Evolutionary conservation across 345 rosid genomes (phyloP), one percentile per base, ranked within the genome.

Genomic region (Garcia nutans): DNA sequence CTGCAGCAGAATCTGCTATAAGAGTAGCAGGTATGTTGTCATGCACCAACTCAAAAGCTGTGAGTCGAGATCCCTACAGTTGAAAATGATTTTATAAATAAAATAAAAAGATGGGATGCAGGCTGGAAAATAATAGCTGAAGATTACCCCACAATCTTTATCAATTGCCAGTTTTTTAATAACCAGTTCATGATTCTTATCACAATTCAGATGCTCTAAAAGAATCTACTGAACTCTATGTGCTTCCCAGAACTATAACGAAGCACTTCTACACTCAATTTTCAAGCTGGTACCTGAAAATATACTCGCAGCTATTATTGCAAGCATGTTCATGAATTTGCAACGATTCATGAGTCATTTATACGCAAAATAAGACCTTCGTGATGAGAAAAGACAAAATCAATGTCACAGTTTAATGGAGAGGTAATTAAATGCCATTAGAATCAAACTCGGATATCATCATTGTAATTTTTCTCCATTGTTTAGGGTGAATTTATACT

Each of bases 31-130:
- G 96, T 74, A 93, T 91, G 7, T 82, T 89, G 49, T 95, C 99
- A 75, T 95, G 97, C 69, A 91, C 98, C 79, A 93, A 79, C 88
- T 95, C 99, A 72, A 86, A 95, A 49, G 99, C 99, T 50, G 99
- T 95, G 77, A 93, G 98, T 75, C 99, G 89, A 6, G 98, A 91
- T 70, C 99, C 99, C 99, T 93, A 87, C 66, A 78, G 49, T 69
- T 54, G 42, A 24, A 49, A 47, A 49, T 57, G 22, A 55, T 19
- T 17, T n/a, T 1, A 45, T 37, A 31, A 31, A 8, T 12, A 73
- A 28, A 42, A 16, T 1, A 47, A 57, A 11, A 11, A 20, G n/a
- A 31, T 2, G 3, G 44, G 31, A 70, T 23, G 28, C 55, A 7
- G 31, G 69, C n/a, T 59, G 54, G 66, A 67, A 33, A 23, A 41